Conservation (phyloP, 2,329 filamentous ascomycete genomes). For the Aspergillus bombycis region DNA sequence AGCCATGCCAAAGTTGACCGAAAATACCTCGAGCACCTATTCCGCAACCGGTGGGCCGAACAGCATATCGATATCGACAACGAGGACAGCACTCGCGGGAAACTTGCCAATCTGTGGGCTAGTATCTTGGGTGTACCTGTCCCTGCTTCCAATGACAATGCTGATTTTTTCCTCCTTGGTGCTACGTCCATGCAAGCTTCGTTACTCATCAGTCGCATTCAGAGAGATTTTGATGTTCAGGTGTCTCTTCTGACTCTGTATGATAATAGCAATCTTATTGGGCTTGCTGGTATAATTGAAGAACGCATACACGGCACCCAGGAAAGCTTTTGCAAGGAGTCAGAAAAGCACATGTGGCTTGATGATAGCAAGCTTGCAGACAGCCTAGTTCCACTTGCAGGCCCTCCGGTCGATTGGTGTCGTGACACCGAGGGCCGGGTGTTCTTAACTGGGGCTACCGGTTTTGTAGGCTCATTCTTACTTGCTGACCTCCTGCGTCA, state of each 20-base stretch:
- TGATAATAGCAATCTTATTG: neutral
- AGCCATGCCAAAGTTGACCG: slow-evolving; percentile 1
- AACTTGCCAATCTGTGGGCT: neutral
- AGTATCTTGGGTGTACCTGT: neutral
- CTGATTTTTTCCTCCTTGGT: neutral
- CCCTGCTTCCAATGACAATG: neutral
- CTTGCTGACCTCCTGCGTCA: slow-evolving; percentile 68
- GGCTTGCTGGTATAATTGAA: neutral
- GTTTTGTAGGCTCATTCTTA: slow-evolving; percentile 78
- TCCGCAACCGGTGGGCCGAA: neutral
- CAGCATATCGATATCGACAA: slow-evolving; percentile 4
- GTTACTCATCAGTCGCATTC: neutral
- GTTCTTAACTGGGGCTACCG: slow-evolving; percentile 81
- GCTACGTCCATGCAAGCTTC: slow-evolving; percentile 1
- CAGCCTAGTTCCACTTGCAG: slow-evolving; percentile 4
- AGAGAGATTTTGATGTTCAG: neutral
- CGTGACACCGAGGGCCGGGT: slow-evolving; percentile 45
- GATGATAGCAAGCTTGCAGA: neutral
- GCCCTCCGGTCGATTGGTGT: slow-evolving; percentile 21
- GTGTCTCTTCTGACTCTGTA: neutral
- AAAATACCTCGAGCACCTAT: slow-evolving; percentile 47
- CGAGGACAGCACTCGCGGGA: slow-evolving; percentile 11
- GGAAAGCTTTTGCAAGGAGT: neutral
- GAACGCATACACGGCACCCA: neutral
- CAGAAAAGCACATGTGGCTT: neutral